phyloP scores from a whole-genome alignment of 257 asterid species.

The Solanum infundibuliforme region DNA sequence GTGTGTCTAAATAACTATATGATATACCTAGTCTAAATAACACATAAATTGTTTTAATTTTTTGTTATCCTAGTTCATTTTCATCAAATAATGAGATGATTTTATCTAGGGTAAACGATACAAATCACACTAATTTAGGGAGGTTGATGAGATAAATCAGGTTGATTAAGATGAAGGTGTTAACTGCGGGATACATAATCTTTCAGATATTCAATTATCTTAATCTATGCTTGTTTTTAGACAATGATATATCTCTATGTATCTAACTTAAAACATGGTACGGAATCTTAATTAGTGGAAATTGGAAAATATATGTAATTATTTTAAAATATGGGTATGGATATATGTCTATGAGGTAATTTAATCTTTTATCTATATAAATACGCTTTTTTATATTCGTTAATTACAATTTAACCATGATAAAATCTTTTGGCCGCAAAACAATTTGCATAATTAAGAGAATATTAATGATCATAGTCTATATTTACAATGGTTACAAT shows the following conservation, averaged over 20 bases:
- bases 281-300: no score
- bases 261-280: not conserved
- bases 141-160: no score
- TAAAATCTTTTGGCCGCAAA: no score
- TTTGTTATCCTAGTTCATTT: not conserved
- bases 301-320: no score
- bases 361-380: not conserved
- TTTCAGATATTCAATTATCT: no score
- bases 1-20: not conserved
- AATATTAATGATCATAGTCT: no score
- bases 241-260: not conserved
- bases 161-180: no score
- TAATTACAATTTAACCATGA: no score
- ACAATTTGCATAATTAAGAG: no score
- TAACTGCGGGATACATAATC: no score
- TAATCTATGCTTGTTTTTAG: not conserved
- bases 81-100: not conserved
- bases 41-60: not conserved
- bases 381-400: not conserved
- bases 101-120: not conserved
- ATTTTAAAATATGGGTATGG: no score
- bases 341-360: not conserved
- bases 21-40: not conserved
- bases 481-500: no score
- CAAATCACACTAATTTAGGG: not conserved